A percentile compares a stretch with the other conserved stretches of the same genome.
phyloP scores from a whole-genome alignment of 345 rosid species.

The Erucastrum elatum region DNA sequence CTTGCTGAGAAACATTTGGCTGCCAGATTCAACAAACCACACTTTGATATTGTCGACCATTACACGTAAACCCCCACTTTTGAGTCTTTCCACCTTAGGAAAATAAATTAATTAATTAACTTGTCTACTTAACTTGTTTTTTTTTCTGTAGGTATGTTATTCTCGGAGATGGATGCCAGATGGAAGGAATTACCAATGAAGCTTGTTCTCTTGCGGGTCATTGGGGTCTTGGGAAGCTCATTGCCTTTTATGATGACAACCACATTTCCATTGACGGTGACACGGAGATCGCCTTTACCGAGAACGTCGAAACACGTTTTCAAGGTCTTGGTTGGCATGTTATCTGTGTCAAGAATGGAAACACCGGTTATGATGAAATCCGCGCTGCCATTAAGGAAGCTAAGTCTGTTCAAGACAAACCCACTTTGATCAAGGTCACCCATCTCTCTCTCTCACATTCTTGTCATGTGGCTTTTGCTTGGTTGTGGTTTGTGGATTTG shows the following conservation, averaged over 20 bases:
- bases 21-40: constrained; percentile 85
- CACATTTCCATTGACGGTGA: constrained; percentile 57
- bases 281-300: constrained; percentile 95
- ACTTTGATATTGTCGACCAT: constrained; percentile 72
- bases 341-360: too few species aligned
- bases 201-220: constrained; percentile 93
- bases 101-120: too few species aligned
- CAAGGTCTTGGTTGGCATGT: constrained; percentile 88
- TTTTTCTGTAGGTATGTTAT: constrained; percentile 53
- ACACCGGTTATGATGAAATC: constrained; percentile 64
- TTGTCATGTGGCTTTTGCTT: background rate
- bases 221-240: constrained; percentile 31
- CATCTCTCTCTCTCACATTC: background rate
- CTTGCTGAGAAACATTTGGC: constrained; percentile 80
- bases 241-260: too few species aligned
- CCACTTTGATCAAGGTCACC: constrained; percentile 76
- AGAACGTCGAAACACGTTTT: constrained; percentile 71
- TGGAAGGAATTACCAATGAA: constrained; percentile 96
- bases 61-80: constrained; percentile 58
- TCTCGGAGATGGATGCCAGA: constrained; percentile 99
- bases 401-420: constrained; percentile 89
- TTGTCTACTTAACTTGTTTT: background rate
- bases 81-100: background rate
- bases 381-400: constrained; percentile 99
- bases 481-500: constrained; percentile 27